Percentiles rank a stretch among this genome's conserved stretches.
phyloP scores from a whole-genome alignment of 163 green algal species.

The Scenedesmus sp. region DNA sequence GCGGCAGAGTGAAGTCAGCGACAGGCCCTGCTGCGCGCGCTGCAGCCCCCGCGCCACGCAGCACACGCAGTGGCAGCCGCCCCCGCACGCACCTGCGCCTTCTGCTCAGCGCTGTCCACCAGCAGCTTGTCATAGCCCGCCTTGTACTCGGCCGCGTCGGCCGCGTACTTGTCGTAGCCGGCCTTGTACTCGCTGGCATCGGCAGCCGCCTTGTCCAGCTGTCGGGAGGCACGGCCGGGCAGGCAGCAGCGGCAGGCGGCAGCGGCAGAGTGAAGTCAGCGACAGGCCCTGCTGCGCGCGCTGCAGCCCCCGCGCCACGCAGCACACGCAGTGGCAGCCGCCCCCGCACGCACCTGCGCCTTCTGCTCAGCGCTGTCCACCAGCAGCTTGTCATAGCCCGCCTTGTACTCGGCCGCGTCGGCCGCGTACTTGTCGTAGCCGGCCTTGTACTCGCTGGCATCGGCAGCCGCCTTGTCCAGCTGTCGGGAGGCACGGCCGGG shows the following conservation, averaged over 20 bases:
- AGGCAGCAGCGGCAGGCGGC: background rate
- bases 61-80: background rate
- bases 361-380: constrained; percentile 37
- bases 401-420: constrained; percentile 43
- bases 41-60: background rate
- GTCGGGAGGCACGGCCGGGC: background rate
- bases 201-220: constrained; percentile 9
- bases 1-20: background rate
- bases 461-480: no score
- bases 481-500: no score
- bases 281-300: no score
- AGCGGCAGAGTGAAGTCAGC: background rate
- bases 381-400: constrained; percentile 39
- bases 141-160: constrained; percentile 32
- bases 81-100: constrained; percentile 24
- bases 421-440: constrained; percentile 26
- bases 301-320: no score
- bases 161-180: constrained; percentile 24
- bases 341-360: no score
- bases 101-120: constrained; percentile 24
- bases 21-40: background rate
- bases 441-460: constrained; percentile 39
- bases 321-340: no score
- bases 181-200: constrained; percentile 34
- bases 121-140: constrained; percentile 40